phyloP scores from a whole-genome alignment of 129 eudicot genomes.

The Glebionis coronaria region DNA sequence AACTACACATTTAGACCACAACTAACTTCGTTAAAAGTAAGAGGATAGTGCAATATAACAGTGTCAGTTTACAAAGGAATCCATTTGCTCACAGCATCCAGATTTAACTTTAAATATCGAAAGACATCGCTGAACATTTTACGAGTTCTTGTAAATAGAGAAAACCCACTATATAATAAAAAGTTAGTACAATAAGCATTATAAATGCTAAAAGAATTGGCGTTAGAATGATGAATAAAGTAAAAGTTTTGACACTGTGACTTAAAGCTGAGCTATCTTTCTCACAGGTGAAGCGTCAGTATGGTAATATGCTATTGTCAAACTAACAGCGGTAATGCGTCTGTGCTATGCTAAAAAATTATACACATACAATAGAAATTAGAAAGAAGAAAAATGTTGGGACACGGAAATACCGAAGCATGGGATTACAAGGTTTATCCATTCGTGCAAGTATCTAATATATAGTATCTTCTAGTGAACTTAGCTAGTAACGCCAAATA shows the following conservation, averaged over 20 bases:
- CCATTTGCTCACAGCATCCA: too few relatives aligned
- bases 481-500: background rate
- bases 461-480: background rate
- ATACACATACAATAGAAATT: background rate
- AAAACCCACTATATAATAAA: background rate
- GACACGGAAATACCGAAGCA: too few relatives aligned
- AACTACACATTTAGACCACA: conserved; percentile 5
- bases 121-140: background rate
- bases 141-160: background rate
- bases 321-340: background rate
- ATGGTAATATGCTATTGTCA: background rate
- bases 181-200: background rate
- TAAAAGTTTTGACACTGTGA: background rate
- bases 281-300: background rate
- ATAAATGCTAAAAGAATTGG: background rate
- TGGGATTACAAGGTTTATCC: background rate
- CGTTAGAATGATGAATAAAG: background rate
- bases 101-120: background rate
- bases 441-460: background rate
- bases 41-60: background rate
- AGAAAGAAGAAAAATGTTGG: background rate
- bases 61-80: background rate
- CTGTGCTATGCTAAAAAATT: background rate
- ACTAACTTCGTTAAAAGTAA: conserved; percentile 1
- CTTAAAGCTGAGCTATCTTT: background rate